Evolutionary conservation across 129 eudicot genomes (phyloP).

Genomic region (Flaveria robusta): DNA sequence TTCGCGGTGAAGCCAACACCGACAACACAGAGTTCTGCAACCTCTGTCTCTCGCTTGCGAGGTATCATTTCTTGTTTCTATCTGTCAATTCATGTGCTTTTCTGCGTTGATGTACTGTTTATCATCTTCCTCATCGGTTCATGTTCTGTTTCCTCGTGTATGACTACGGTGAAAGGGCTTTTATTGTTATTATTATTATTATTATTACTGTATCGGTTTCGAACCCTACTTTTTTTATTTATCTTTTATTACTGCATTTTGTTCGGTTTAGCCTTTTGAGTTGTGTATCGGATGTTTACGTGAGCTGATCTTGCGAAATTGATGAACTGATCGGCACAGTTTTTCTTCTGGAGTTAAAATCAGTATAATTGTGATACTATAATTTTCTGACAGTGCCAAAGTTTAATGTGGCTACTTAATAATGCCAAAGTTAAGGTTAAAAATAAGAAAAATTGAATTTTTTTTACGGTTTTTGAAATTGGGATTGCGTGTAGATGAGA

Average conservation of each 20-base stretch:
- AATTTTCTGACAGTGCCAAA: background rate
- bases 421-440: background rate
- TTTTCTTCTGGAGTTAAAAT: background rate
- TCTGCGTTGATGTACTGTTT: background rate
- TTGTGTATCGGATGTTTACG: no score
- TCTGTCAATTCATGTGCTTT: background rate
- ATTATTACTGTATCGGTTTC: background rate
- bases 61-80: slow-evolving; percentile 30
- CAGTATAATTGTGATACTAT: background rate
- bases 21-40: slow-evolving; percentile 59
- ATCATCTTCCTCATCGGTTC: background rate
- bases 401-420: background rate
- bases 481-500: background rate
- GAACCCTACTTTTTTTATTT: slow-evolving; percentile 33
- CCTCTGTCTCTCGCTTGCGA: slow-evolving; percentile 81
- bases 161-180: background rate
- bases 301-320: background rate
- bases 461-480: background rate
- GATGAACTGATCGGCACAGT: background rate
- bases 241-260: background rate
- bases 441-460: background rate
- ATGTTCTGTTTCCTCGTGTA: background rate
- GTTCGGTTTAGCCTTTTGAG: background rate
- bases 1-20: slow-evolving; percentile 19
- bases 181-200: no score